Percentiles rank a stretch among this genome's conserved stretches.
phyloP scores from a whole-genome alignment of 345 rosid species.

The Aquilaria malaccensis region DNA sequence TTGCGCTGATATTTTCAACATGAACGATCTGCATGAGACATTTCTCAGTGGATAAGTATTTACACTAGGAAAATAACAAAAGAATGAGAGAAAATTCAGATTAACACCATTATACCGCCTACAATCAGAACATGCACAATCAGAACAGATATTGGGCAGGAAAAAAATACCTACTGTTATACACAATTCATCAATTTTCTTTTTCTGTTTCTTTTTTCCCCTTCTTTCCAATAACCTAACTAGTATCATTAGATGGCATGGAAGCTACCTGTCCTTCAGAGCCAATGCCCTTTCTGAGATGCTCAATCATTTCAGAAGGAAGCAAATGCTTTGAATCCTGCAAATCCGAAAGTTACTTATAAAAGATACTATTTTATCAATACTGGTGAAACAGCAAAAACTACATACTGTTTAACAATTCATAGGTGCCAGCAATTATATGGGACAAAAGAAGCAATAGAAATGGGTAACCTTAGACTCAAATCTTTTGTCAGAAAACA shows the following conservation, averaged over 20 bases:
- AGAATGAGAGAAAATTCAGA: background rate
- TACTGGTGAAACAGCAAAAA: no score
- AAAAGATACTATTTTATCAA: background rate
- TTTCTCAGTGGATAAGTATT: slow-evolving; percentile 15
- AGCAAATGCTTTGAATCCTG: slow-evolving; percentile 59
- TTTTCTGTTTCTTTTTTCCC: no score
- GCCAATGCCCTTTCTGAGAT: slow-evolving; percentile 71
- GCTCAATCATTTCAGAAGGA: slow-evolving; percentile 75
- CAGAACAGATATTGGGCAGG: no score
- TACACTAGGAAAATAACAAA: background rate
- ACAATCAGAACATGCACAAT: no score
- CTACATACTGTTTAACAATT: no score
- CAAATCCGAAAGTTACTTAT: slow-evolving; percentile 13
- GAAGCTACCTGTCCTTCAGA: slow-evolving; percentile 66
- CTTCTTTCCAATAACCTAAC: slow-evolving; percentile 3
- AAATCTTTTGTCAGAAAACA: no score
- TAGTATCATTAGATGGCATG: slow-evolving; percentile 4
- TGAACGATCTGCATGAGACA: slow-evolving; percentile 64
- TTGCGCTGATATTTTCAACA: slow-evolving; percentile 53
- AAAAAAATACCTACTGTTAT: no score
- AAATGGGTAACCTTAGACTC: no score
- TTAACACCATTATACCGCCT: no score
- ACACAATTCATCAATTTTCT: no score
- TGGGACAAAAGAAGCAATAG: no score
- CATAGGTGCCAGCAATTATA: no score